These are phyloP conservation scores for Claviceps africana DNA, from an alignment of 2,329 filamentous ascomycete genomes.

Conservation along the genomic window DNA sequence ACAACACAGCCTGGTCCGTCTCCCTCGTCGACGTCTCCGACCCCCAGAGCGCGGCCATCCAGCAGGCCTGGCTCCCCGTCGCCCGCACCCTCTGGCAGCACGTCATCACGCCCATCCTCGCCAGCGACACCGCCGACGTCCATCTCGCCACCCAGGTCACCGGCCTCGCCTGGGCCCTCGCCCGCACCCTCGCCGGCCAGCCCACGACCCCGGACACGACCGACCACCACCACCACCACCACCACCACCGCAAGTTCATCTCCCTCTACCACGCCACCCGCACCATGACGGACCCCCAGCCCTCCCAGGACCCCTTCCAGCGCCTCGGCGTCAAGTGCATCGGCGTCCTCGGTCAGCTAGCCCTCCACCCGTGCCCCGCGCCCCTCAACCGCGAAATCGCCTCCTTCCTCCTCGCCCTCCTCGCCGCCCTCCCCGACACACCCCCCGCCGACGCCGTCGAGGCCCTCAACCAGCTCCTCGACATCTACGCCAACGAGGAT, in stretches of 20 bases:
- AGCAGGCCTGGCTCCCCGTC: conserved; percentile 37
- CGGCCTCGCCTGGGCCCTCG: conserved; percentile 51
- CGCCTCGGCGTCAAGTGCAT: conserved; percentile 51
- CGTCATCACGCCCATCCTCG: conserved; percentile 41
- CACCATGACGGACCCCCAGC: conserved; percentile 16
- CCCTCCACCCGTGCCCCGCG: conserved; percentile 37
- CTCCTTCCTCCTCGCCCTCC: conserved; percentile 43
- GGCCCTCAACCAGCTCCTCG: conserved; percentile 52
- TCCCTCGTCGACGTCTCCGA: conserved; percentile 46
- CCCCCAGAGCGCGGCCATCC: conserved; percentile 36
- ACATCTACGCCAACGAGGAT: conserved; percentile 50
- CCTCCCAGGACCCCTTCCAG: conserved; percentile 40
- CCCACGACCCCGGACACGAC: conserved; percentile 23
- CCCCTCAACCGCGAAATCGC: conserved; percentile 48
- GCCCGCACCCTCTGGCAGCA: conserved; percentile 44
- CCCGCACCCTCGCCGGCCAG: conserved; percentile 37
- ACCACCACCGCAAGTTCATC: conserved; percentile 50
- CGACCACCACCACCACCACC: conserved; percentile 20
- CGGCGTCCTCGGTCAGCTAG: conserved; percentile 51
- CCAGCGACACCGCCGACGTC: conserved; percentile 47
- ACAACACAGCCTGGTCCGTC: conserved; percentile 55
- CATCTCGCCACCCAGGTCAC: conserved; percentile 48
- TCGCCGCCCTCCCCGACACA: conserved; percentile 36
- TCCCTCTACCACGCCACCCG: conserved; percentile 48
- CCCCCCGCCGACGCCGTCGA: conserved; percentile 46